Conservation (phyloP, 106 monocot genomes). For the Allium cepa region DNA sequence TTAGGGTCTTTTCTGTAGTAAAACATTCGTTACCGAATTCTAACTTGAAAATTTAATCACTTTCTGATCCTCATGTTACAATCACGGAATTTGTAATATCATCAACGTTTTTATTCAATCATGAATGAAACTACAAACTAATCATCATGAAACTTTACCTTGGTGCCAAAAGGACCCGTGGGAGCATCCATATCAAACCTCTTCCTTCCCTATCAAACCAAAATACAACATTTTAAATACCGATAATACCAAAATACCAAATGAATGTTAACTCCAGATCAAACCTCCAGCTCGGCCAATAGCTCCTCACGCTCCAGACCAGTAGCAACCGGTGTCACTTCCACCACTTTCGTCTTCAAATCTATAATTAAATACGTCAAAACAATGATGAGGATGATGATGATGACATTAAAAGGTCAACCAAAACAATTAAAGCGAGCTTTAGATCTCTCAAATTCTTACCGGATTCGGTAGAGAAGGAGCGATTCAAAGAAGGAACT, state of each 20-base stretch:
- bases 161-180: slow-evolving; percentile 77
- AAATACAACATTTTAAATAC: not conserved
- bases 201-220: slow-evolving; percentile 54
- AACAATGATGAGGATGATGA: not conserved
- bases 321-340: slow-evolving; percentile 83
- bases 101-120: too few relatives aligned
- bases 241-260: not conserved
- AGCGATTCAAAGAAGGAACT: slow-evolving; percentile 3
- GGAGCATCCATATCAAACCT: slow-evolving; percentile 86
- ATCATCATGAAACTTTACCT: slow-evolving; percentile 24
- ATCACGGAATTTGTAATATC: too few relatives aligned
- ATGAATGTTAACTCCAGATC: not conserved
- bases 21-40: too few relatives aligned
- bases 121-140: too few relatives aligned
- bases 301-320: slow-evolving; percentile 84
- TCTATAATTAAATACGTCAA: slow-evolving; percentile 5
- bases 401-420: not conserved
- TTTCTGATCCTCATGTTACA: too few relatives aligned
- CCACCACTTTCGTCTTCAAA: slow-evolving; percentile 57
- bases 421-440: not conserved
- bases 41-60: too few relatives aligned
- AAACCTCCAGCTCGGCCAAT: slow-evolving; percentile 76
- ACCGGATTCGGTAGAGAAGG: slow-evolving; percentile 11
- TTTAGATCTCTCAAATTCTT: not conserved
- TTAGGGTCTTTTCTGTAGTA: too few relatives aligned